Evolutionary conservation across 2,329 filamentous ascomycete species (phyloP), one percentile per base, ranked within the genome.

Genomic region (Tolypocladium amazonense): DNA sequence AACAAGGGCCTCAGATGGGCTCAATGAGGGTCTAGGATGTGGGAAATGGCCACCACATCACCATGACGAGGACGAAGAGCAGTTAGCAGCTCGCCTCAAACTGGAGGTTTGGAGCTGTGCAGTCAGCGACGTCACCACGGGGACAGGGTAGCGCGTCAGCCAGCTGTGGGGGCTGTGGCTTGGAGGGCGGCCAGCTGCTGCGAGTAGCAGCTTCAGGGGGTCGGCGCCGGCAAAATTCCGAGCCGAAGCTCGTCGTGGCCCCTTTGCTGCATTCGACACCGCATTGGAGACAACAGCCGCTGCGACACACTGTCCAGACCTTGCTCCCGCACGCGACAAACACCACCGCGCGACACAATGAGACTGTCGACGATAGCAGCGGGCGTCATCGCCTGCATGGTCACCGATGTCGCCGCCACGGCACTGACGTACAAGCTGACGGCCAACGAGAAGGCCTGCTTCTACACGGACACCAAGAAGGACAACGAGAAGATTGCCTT

Each of bases 381-480:
- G 67, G 85, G 88, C 78, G 81, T 94, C 58, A 72, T 95, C 73
- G 88, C 88, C 77, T 85, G 82, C 69, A 75, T 90, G 64, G 77
- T 86, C 60, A 87, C 88, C 62, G 79, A 88, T 62, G 88, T 88
- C 58, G 86, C 89, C 58, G 92, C 91, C 43, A 99, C 94, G 5
- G 92, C 94, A 47, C 82, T 99, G 71, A 99, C 94, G 56, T 99
- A 97, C 81, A 90, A 92, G 77, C 82, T 99, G 55, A 78, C 82
- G 58, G 89, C 94, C 57, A 90, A 95, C 78, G 94, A 97, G 81
- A 92, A 90, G 76, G 91, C 94, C 62, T 99, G 94, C 80, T 99
- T 99, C 84, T 97, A 89, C 74, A 84, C 90, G 60, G 79, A 85
- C 66, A 88, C 93, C 59, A 86, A 92, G 65, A 84, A 89, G 72